A percentile compares a stretch with the other conserved stretches of the same genome.
Evolutionary conservation across 1,284 basidiomycete species (phyloP).

Genomic region (Agaricales sp.): DNA sequence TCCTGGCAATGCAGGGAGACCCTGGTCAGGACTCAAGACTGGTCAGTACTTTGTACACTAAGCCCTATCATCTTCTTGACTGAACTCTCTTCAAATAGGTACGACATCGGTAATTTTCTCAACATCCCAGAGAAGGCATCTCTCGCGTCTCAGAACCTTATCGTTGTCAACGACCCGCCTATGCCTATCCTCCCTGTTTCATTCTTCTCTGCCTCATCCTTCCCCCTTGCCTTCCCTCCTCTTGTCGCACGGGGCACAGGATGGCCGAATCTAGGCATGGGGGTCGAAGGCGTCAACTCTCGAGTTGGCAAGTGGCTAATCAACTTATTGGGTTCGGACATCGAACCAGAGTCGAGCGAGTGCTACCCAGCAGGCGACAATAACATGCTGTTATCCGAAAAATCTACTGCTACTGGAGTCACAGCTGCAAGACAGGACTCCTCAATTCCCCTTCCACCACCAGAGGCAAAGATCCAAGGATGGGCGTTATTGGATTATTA

Average conservation of each 20-base stretch:
- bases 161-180: slow-evolving; percentile 26
- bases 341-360: slow-evolving; percentile 6
- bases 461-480: slow-evolving; percentile 33
- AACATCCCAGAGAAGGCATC: slow-evolving; percentile 70
- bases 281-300: slow-evolving; percentile 77
- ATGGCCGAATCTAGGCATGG: slow-evolving; percentile 62
- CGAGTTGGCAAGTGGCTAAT: slow-evolving; percentile 65
- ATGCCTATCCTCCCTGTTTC: slow-evolving; percentile 52
- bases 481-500: slow-evolving; percentile 72
- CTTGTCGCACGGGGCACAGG: slow-evolving; percentile 72
- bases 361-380: slow-evolving; percentile 6
- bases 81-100: slow-evolving; percentile 37
- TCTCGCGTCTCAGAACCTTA: slow-evolving; percentile 42
- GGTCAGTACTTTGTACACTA: slow-evolving; percentile 35
- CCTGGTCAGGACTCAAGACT: slow-evolving; percentile 69
- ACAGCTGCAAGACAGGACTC: not conserved
- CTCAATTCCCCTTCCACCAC: slow-evolving; percentile 20
- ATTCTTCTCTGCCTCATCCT: slow-evolving; percentile 72
- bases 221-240: slow-evolving; percentile 70
- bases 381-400: slow-evolving; percentile 5
- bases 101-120: slow-evolving; percentile 64
- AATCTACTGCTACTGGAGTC: slow-evolving; percentile 13
- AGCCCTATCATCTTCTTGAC: not conserved
- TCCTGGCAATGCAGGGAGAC: slow-evolving; percentile 64
- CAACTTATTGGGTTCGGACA: slow-evolving; percentile 26